Evolutionary conservation across 257 asterid genomes (phyloP).

Genomic region (Echites panduratus): DNA sequence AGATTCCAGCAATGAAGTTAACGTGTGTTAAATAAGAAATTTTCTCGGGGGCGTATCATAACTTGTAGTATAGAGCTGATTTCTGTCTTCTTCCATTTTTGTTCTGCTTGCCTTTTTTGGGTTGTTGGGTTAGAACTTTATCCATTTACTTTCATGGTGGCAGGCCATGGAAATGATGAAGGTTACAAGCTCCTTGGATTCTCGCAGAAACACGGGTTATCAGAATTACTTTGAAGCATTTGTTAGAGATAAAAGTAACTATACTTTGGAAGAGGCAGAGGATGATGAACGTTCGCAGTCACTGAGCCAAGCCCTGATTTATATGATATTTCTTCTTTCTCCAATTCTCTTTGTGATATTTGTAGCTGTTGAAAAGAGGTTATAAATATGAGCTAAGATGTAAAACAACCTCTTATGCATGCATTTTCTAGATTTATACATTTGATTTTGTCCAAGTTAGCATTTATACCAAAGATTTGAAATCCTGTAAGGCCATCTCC

Average conservation of each 20-base stretch:
- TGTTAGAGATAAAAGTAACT: constrained; percentile 40
- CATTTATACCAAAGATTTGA: no score
- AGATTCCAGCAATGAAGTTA: neutral
- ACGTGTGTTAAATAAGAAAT: no score
- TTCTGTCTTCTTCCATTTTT: no score
- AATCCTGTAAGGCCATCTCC: no score
- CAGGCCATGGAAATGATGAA: constrained; percentile 98
- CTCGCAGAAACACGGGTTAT: constrained; percentile 39
- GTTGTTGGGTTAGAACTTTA: neutral
- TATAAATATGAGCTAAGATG: neutral
- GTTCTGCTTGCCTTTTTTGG: no score
- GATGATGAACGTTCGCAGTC: constrained; percentile 36
- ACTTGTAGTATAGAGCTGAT: no score
- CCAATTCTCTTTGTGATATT: constrained; percentile 59
- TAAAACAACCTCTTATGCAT: no score
- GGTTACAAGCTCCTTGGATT: constrained; percentile 32
- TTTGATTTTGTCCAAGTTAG: no score
- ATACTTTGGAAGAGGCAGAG: constrained; percentile 35
- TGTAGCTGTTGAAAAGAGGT: constrained; percentile 31
- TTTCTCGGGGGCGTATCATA: neutral
- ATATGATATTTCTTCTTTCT: constrained; percentile 52
- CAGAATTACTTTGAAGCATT: constrained; percentile 80
- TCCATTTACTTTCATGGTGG: constrained; percentile 1
- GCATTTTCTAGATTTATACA: no score
- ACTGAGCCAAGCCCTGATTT: constrained; percentile 47